Evolutionary conservation across 139 green algal genomes (phyloP).

Genomic region (Chlorella sp.): DNA sequence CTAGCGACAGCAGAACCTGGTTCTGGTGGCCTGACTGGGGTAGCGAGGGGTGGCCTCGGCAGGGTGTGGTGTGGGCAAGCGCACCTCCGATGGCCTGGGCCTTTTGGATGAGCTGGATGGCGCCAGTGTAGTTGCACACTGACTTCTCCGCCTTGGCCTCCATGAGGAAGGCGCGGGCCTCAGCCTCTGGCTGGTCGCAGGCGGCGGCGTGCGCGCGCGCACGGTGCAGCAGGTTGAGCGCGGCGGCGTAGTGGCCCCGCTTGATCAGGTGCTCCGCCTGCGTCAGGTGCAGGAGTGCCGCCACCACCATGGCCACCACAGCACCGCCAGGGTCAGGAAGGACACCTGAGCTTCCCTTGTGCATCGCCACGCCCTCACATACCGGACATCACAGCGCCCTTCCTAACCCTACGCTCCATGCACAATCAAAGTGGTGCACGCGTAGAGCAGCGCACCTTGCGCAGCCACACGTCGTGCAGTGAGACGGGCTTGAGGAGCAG

Average conservation of each 20-base stretch:
- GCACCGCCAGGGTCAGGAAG: too few species aligned
- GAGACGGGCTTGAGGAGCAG: conserved; percentile 32
- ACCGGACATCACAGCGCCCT: too few species aligned
- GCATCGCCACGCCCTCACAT: too few species aligned
- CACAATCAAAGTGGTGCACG: too few species aligned
- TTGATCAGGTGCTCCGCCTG: conserved; percentile 17
- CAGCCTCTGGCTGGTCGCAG: conserved; percentile 26
- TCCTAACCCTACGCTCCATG: too few species aligned
- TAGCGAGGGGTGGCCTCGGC: too few species aligned
- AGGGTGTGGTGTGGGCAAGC: too few species aligned
- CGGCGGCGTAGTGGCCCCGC: conserved; percentile 30
- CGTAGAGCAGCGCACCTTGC: conserved; percentile 21
- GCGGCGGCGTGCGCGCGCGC: conserved; percentile 15
- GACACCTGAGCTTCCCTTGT: too few species aligned
- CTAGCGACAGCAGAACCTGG: too few species aligned
- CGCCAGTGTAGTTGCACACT: conserved; percentile 14
- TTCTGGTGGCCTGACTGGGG: too few species aligned
- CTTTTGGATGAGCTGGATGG: conserved; percentile 23
- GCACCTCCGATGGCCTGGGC: conserved; percentile 15
- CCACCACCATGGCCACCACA: too few species aligned
- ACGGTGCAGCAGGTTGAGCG: conserved; percentile 14
- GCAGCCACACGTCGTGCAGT: conserved; percentile 35
- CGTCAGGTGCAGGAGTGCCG: not conserved
- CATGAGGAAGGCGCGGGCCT: conserved; percentile 25
- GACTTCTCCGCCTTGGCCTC: conserved; percentile 9